Base-by-base conservation (phyloP, 2,329 filamentous ascomycete species). In the Alternaria sp. region DNA sequence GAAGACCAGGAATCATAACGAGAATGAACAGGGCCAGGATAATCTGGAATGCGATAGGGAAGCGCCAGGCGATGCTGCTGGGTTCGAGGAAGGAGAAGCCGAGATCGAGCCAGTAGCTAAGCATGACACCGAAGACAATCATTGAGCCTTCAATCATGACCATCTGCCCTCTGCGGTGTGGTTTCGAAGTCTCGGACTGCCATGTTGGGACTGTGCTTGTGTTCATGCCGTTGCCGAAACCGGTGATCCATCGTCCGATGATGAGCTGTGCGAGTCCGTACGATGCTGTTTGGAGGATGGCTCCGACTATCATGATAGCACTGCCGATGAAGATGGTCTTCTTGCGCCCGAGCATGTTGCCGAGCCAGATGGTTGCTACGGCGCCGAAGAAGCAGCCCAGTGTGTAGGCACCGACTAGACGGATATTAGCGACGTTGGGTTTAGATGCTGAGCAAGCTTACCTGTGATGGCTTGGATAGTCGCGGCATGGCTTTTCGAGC, bases 301-400 rank as follows among this genome's bases (percentile, higher is more conserved):
- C 87, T 13, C 88, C 88, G 32, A 89, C 58, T 15, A 88, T 80
- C 83, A 89, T 87, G 67, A 90, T 84, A 11, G 80, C 65, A 9
- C 84, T 85, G 15, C 89, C 89, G n/a, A 87, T 81, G 69, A 90
- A 86, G 56, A 89, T 88, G 2, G 84, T 85, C 43, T 85, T 80
- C 73, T 84, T 83, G 32, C 88, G 82, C 23, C 88, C 88, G 44
- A 89, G 83, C 10, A 83, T 79, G 65, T 91, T 89, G 28, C 88
- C 89, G 9, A 87, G 75, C 76, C 81, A 83, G 59, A 80, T 79
- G 28, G 76, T 79, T 1, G 80, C 70, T 4, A 83, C 77, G 3
- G 82, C 82, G 25, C 81, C 81, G 46, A 81, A 75, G 67, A 84
- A 83, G 64, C 82, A 84, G 9, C 82, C 80, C 56, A 83, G 66